A percentile compares a stretch with the other conserved stretches of the same genome.
These are phyloP conservation scores for Leccinum olivaceopallidum DNA, from an alignment of 768 basidiomycete genomes.

Conservation along the genomic window DNA sequence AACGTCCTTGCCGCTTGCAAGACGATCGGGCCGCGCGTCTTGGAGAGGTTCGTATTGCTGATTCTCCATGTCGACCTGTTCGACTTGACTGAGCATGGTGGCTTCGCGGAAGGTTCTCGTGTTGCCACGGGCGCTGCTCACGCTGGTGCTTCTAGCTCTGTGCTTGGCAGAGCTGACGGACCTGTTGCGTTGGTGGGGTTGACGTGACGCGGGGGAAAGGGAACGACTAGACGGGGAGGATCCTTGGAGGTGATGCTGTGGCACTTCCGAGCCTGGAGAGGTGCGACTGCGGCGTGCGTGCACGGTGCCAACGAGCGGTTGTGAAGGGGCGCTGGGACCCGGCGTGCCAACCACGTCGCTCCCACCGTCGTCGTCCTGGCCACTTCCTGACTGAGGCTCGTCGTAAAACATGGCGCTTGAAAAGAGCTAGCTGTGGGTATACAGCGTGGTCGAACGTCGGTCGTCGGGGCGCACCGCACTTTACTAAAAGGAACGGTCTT, in stretches of 20 bases:
- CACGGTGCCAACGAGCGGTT: constrained; percentile 31
- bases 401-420: constrained; percentile 15
- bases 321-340: constrained; percentile 43
- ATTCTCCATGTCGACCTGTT: constrained; percentile 47
- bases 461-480: neutral
- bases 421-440: neutral
- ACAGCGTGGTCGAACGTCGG: neutral
- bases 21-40: constrained; percentile 25
- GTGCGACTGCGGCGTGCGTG: constrained; percentile 50
- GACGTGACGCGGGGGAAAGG: constrained; percentile 48
- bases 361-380: constrained; percentile 26
- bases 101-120: constrained; percentile 46
- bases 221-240: constrained; percentile 44
- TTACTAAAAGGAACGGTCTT: neutral
- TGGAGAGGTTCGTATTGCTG: constrained; percentile 34
- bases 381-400: constrained; percentile 18
- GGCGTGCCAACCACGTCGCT: no score
- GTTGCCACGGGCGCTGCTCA: constrained; percentile 55
- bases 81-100: constrained; percentile 45
- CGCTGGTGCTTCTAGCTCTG: constrained; percentile 60
- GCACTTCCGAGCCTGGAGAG: constrained; percentile 56
- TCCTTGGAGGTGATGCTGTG: constrained; percentile 62
- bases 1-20: constrained; percentile 42
- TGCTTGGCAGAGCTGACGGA: constrained; percentile 53
- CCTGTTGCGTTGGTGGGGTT: constrained; percentile 46